Evolutionary conservation across 2,329 filamentous ascomycete genomes (phyloP).

Genomic region (Colletotrichum higginsianum): DNA sequence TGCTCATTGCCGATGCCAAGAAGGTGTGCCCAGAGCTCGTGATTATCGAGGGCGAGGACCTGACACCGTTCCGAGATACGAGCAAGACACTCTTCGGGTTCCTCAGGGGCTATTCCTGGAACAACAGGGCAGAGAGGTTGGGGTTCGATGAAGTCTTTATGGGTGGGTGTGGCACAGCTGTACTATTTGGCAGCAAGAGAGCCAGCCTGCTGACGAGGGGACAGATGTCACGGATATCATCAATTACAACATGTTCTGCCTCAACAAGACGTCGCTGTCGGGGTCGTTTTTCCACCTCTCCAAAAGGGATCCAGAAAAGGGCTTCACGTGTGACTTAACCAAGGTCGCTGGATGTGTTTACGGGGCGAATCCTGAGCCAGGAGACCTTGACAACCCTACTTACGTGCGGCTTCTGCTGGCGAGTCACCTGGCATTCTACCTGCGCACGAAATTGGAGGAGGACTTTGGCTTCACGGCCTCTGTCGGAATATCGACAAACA

Average conservation of each 20-base stretch:
- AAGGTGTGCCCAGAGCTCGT: constrained; percentile 86
- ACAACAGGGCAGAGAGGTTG: constrained; percentile 81
- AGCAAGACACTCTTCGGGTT: constrained; percentile 86
- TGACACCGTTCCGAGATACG: constrained; percentile 86
- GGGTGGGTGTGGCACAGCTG: constrained; percentile 51
- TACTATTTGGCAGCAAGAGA: too few relatives aligned
- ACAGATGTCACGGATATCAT: constrained; percentile 90
- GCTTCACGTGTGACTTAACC: constrained; percentile 85
- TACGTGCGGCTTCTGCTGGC: constrained; percentile 79
- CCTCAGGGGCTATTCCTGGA: constrained; percentile 83
- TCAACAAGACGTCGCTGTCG: constrained; percentile 76
- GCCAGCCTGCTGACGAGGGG: constrained; percentile 60
- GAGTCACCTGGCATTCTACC: constrained; percentile 83
- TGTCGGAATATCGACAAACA: constrained; percentile 89
- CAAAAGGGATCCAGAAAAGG: constrained; percentile 79
- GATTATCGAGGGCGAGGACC: constrained; percentile 88
- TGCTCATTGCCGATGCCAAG: constrained; percentile 86
- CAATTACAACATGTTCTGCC: constrained; percentile 80
- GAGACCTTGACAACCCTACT: constrained; percentile 54
- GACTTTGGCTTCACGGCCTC: constrained; percentile 89
- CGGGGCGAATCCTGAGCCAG: constrained; percentile 44
- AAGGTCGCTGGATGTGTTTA: constrained; percentile 74
- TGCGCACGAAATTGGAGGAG: constrained; percentile 81
- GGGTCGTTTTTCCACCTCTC: constrained; percentile 87
- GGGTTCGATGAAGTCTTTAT: constrained; percentile 89